Base-by-base conservation (phyloP, 768 basidiomycete species). In the Psilocybe tampanensis region DNA sequence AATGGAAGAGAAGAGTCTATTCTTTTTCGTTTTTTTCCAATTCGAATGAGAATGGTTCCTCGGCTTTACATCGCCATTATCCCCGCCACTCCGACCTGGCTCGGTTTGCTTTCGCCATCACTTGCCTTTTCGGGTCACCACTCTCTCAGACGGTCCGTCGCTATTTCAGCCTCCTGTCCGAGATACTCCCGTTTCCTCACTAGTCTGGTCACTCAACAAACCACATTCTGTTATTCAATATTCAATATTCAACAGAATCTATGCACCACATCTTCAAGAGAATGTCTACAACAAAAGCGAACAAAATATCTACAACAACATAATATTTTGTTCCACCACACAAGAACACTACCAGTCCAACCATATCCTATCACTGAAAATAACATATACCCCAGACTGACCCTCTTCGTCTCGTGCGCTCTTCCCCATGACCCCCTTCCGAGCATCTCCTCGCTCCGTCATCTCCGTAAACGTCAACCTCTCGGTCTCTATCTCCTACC, bases 61-160 rank as follows among this genome's bases (percentile, higher is more conserved):
- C 73, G 71, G 71, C 67, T 65, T 70, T 72, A 70, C 65, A 68
- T 66, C 60, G 62, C 63, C 55, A 50, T 62, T 66, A 68, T 61
- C 26, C 56, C 68, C 66, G 65, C 52, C 48, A 44, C 49, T 17
- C 45, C 24, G 39, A 47, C 41, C 54, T 53, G 54, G 59, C 56
- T 65, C 61, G 54, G 55, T 61, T 64, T 39, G 36, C 60, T n/a
- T n/a, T n/a, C n/a, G n/a, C n/a, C n/a, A n/a, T n/a, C n/a, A n/a
- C 24, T 32, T 15, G 51, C 55, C 18, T 47, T 43, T 57, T 52
- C 44, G 44, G 19, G 43, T 29, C 13, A 32, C 18, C 11, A 23
- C 36, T 32, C 21, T 13, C 26, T 12, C 24, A 36, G 36, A 51
- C 63, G 63, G 60, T 61, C 60, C 63, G 60, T 51, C 22, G 21